Evolutionary conservation across 2,329 filamentous ascomycete species (phyloP).

Genomic region (Alternaria consortialis): DNA sequence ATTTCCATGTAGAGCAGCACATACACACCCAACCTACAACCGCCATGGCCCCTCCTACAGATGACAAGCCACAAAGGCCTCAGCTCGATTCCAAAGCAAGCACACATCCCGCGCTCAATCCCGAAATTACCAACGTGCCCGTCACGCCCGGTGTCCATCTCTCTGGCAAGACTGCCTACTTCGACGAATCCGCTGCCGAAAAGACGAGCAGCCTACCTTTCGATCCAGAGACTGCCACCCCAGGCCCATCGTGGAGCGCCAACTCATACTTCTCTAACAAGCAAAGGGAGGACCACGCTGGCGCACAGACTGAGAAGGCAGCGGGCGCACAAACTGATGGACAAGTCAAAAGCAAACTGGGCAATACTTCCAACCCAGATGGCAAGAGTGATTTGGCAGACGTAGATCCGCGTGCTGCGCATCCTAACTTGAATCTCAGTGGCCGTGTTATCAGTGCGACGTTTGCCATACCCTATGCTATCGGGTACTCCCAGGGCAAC

Average conservation of each 20-base stretch:
- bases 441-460: slow-evolving; percentile 71
- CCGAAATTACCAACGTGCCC: slow-evolving; percentile 51
- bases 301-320: slow-evolving; percentile 54
- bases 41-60: slow-evolving; percentile 40
- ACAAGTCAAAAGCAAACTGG: slow-evolving; percentile 64
- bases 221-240: slow-evolving; percentile 40
- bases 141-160: slow-evolving; percentile 55
- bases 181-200: slow-evolving; percentile 33
- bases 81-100: slow-evolving; percentile 38
- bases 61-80: slow-evolving; percentile 24
- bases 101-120: slow-evolving; percentile 53
- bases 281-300: slow-evolving; percentile 24
- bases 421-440: slow-evolving; percentile 66
- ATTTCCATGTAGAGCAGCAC: slow-evolving; percentile 35
- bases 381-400: slow-evolving; percentile 56
- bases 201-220: slow-evolving; percentile 36
- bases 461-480: slow-evolving; percentile 69
- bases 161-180: slow-evolving; percentile 50
- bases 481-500: slow-evolving; percentile 61
- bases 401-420: slow-evolving; percentile 63
- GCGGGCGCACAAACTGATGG: slow-evolving; percentile 58
- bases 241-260: slow-evolving; percentile 49
- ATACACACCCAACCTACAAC: slow-evolving; percentile 14
- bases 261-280: slow-evolving; percentile 49
- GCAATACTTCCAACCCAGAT: slow-evolving; percentile 51